Conservation (phyloP, 2,329 filamentous ascomycete genomes). For the Epichloe uncinata region DNA sequence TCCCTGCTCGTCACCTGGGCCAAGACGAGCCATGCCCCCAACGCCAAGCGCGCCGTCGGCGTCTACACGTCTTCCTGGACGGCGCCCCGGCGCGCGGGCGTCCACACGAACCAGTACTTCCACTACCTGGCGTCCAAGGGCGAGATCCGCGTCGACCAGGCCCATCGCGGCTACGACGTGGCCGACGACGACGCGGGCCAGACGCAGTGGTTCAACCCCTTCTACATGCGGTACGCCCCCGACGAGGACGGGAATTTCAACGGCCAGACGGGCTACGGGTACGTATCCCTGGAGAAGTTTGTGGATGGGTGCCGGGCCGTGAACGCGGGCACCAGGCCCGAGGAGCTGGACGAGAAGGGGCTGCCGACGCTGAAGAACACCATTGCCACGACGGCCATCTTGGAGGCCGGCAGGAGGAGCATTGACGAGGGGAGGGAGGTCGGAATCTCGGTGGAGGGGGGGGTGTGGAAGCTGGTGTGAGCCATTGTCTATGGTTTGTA, state of each 20-base stretch:
- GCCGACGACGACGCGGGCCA: constrained; percentile 63
- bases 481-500: no score
- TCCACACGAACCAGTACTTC: constrained; percentile 97
- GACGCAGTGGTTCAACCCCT: constrained; percentile 83
- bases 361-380: constrained; percentile 82
- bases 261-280: constrained; percentile 84
- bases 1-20: constrained; percentile 82
- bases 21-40: constrained; percentile 53
- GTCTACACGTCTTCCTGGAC: constrained; percentile 95
- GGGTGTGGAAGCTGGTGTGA: constrained; percentile 51
- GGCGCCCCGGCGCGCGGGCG: constrained; percentile 78
- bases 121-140: constrained; percentile 79
- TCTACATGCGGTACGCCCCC: constrained; percentile 89
- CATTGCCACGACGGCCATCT: constrained; percentile 78
- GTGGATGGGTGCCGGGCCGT: constrained; percentile 72
- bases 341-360: constrained; percentile 65
- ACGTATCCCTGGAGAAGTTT: constrained; percentile 92
- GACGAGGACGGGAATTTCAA: constrained; percentile 92
- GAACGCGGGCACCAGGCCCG: constrained; percentile 61
- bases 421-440: constrained; percentile 66
- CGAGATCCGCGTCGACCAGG: constrained; percentile 83
- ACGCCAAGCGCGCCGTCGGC: constrained; percentile 63
- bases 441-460: constrained; percentile 52
- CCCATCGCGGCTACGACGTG: constrained; percentile 87
- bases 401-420: constrained; percentile 74